Evolutionary conservation across 78 protist genomes (phyloP).

Genomic region (Monocercomonoides exilis): DNA sequence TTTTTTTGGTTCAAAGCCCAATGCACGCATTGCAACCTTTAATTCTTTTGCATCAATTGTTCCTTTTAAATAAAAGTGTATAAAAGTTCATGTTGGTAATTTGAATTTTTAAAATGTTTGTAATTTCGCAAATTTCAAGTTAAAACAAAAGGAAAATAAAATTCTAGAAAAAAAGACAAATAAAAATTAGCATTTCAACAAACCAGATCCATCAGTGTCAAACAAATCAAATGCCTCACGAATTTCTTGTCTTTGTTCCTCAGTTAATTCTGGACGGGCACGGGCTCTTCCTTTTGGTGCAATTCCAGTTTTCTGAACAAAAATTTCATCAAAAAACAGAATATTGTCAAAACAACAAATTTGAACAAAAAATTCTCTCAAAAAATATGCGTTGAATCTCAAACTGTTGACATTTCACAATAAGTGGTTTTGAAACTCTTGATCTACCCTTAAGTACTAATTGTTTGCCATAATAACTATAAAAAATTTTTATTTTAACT

Average conservation of each 20-base stretch:
- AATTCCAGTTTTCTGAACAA: not conserved
- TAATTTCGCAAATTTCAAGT: not conserved
- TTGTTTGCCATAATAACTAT: no score
- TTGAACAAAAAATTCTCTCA: no score
- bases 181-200: no score
- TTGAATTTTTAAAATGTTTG: not conserved
- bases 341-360: no score
- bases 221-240: slow-evolving; percentile 57
- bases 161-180: no score
- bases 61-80: not conserved
- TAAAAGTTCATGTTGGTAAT: not conserved
- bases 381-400: no score
- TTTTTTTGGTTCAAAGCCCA: slow-evolving; percentile 46
- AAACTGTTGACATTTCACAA: no score
- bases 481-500: no score
- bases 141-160: not conserved
- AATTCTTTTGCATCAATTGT: slow-evolving; percentile 39
- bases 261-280: slow-evolving; percentile 36
- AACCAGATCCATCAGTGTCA: slow-evolving; percentile 56
- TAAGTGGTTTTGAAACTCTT: no score
- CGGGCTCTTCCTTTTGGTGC: not conserved
- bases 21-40: slow-evolving; percentile 47
- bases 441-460: no score
- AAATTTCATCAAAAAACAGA: no score
- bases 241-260: slow-evolving; percentile 59